Percentiles rank a stretch among this genome's conserved stretches.
These are phyloP conservation scores for Cystobasidium pallidum DNA, from an alignment of 1,284 basidiomycete species.

Conservation along the genomic window DNA sequence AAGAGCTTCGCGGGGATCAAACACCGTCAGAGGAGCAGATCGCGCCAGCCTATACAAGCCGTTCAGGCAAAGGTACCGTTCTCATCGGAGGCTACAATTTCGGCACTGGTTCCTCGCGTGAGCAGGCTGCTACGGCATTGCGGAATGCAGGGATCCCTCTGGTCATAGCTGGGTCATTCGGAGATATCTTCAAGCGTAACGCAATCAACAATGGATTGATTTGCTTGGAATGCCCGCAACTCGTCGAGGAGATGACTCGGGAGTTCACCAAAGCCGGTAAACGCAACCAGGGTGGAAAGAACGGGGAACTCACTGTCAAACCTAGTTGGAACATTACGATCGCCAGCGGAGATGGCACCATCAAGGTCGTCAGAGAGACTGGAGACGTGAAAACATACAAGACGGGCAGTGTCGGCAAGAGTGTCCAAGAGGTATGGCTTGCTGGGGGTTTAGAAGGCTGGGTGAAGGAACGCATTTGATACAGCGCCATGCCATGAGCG, in stretches of 20 bases:
- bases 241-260: constrained; percentile 81
- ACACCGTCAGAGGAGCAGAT: constrained; percentile 47
- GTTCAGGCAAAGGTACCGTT: constrained; percentile 66
- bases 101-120: constrained; percentile 96
- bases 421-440: constrained; percentile 82
- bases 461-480: constrained; percentile 59
- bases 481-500: background rate
- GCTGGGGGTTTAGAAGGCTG: constrained; percentile 62
- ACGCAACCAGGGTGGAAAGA: constrained; percentile 73
- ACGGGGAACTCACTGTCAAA: constrained; percentile 79
- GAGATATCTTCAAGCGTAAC: constrained; percentile 99
- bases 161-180: constrained; percentile 94
- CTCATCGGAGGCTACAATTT: constrained; percentile 97
- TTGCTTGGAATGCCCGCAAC: constrained; percentile 86
- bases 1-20: constrained; percentile 60
- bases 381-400: constrained; percentile 62
- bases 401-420: constrained; percentile 76
- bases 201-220: constrained; percentile 98
- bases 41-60: constrained; percentile 52
- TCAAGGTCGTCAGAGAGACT: constrained; percentile 63
- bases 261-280: constrained; percentile 72
- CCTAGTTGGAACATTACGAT: constrained; percentile 70
- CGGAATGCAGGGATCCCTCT: constrained; percentile 90
- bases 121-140: constrained; percentile 97
- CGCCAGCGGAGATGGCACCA: constrained; percentile 68